Evolutionary conservation across 495 filamentous ascomycete species (phyloP), one percentile per base, ranked within the genome.

Genomic region (Pyrenula aspistea): DNA sequence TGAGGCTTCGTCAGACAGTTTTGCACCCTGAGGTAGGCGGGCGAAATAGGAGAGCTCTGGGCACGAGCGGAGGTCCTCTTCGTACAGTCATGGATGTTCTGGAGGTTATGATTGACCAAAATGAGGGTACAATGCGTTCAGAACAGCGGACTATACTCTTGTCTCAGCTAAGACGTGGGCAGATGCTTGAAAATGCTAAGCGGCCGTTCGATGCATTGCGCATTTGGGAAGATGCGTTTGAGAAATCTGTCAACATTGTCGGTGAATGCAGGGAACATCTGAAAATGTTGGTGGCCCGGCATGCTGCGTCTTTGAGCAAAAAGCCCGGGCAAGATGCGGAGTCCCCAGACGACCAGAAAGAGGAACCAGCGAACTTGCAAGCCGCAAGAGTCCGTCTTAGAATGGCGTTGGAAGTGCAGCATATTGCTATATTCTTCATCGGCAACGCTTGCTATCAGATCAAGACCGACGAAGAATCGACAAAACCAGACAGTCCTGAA

Each of bases 91-190:
- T 79, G 15, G 86, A 97, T 63, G 89, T 96, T 1, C 71, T 97
- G 22, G 83, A 88, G 48, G 83, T 84, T 2, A 95, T 97, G 92
- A 83, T 95, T 57, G 91, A 95, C 22, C 79, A 89, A 56, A 87
- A 83, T 12, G 84, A 90, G 24, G 69, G 72, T 20, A 60, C 69
- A 2, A 77, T 87, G 20, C 76, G 82, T 23, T 67, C 78, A 0
- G 84, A 93, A 54, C 83, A 95, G 61, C 78, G 91, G 22, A 64
- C 67, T 10, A 69, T 84, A 12, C 72, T 94, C 0, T 63, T 79
- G 1, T 75, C 76, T 10, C 83, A 81, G 58, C 63, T 94, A 20
- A 70, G 75, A 3, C 75, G 81, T 25, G 92, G 89, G 1, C 91
- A 94, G 60, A 66, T 96, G 4, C 67, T 87, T 25, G 90, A 88